phyloP scores from a whole-genome alignment of 1,139 yeast genomes.

The Yamadazyma mexicana region DNA sequence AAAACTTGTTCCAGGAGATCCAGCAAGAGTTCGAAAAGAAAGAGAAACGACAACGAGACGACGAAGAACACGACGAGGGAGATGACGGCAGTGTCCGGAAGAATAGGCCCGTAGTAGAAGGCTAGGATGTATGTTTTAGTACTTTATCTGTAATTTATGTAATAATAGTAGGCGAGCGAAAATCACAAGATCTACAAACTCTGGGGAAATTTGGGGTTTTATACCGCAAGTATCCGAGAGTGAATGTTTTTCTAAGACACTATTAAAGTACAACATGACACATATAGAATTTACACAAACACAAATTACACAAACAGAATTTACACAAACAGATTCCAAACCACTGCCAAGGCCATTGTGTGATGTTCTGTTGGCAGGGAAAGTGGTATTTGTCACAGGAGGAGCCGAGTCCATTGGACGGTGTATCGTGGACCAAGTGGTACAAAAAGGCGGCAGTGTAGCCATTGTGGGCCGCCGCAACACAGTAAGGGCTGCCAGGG shows the following conservation, averaged over 20 bases:
- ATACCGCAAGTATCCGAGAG: background rate
- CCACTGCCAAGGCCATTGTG: background rate
- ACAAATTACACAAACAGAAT: background rate
- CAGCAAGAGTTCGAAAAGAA: constrained; percentile 16
- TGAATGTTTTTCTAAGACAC: too few species aligned
- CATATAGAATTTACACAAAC: background rate
- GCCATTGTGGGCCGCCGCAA: constrained; percentile 81
- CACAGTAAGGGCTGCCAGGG: constrained; percentile 67
- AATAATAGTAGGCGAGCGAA: background rate
- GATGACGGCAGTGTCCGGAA: constrained; percentile 1
- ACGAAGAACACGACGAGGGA: constrained; percentile 5
- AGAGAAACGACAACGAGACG: constrained; percentile 12
- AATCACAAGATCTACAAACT: background rate
- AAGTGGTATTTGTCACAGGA: constrained; percentile 89
- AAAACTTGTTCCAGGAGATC: constrained; percentile 20
- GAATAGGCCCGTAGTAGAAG: background rate
- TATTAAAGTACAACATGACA: background rate
- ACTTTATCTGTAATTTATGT: background rate
- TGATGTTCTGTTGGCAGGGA: constrained; percentile 48
- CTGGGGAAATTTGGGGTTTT: background rate
- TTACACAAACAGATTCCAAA: background rate
- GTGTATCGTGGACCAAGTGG: constrained; percentile 81
- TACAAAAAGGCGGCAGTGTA: constrained; percentile 80
- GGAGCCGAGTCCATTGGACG: constrained; percentile 94
- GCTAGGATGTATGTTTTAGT: too few species aligned